Evolutionary conservation across 2,329 filamentous ascomycete species (phyloP).

Genomic region (Eutypella sp.): DNA sequence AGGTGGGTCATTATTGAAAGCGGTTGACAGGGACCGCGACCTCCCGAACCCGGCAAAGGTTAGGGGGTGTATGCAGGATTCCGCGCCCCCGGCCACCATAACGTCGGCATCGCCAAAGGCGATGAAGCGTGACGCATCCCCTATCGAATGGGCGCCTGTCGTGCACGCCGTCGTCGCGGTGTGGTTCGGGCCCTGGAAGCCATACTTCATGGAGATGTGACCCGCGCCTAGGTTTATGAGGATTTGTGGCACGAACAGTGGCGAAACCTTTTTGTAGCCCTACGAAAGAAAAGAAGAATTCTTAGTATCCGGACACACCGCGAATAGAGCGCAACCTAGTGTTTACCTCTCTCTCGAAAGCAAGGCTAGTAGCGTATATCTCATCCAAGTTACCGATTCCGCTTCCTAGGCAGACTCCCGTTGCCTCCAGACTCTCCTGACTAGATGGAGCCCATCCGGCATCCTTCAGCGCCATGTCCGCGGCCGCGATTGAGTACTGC

Average conservation of each 20-base stretch:
- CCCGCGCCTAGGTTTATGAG: conserved; percentile 94
- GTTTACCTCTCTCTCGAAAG: conserved; percentile 66
- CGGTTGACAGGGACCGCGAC: conserved; percentile 78
- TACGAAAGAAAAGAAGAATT: conserved; percentile 28
- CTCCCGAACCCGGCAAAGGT: conserved; percentile 88
- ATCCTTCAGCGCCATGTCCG: conserved; percentile 80
- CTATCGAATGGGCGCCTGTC: conserved; percentile 90
- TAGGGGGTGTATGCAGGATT: conserved; percentile 92
- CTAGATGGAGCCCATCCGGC: conserved; percentile 66
- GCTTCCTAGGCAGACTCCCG: conserved; percentile 88
- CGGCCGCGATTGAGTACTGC: conserved; percentile 84
- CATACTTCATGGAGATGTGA: conserved; percentile 88
- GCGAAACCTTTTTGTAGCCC: conserved; percentile 92
- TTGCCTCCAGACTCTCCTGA: conserved; percentile 63
- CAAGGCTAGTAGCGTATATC: conserved; percentile 76
- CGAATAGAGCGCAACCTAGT: conserved; percentile 1
- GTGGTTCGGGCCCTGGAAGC: conserved; percentile 88
- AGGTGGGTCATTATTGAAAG: conserved; percentile 67
- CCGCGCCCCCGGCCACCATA: conserved; percentile 92
- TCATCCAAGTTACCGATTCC: conserved; percentile 94
- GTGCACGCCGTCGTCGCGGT: conserved; percentile 92
- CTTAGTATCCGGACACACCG: conserved; percentile 4
- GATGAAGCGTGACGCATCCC: conserved; percentile 90
- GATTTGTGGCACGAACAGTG: conserved; percentile 86
- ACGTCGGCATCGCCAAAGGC: conserved; percentile 87